Conservation (phyloP, 2,329 filamentous ascomycete species). For the Monilinia vaccinii-corymbosi region DNA sequence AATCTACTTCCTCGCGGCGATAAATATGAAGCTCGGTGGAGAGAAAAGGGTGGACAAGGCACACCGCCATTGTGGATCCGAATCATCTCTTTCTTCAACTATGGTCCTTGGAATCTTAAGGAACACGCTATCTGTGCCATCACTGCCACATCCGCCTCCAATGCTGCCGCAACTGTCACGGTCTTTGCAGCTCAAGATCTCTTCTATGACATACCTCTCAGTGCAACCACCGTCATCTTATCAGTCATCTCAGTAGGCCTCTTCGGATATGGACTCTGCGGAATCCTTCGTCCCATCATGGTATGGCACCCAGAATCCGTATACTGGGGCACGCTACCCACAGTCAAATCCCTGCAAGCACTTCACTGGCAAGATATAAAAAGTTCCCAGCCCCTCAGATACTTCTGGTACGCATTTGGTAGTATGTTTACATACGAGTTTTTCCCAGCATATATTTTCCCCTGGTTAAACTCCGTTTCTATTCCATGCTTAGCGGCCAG, state of each 20-base stretch:
- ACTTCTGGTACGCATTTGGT: constrained; percentile 35
- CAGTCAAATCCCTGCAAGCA: constrained; percentile 33
- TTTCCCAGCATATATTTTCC: constrained; percentile 39
- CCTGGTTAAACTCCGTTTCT: constrained; percentile 35
- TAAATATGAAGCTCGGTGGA: constrained; percentile 39
- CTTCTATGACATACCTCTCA: constrained; percentile 36
- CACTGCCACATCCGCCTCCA: constrained; percentile 45
- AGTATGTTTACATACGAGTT: constrained; percentile 40
- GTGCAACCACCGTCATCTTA: constrained; percentile 35
- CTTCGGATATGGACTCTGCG: constrained; percentile 41
- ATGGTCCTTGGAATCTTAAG: constrained; percentile 43
- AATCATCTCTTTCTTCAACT: constrained; percentile 39
- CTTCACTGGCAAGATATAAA: constrained; percentile 33
- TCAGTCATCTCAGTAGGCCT: constrained; percentile 39
- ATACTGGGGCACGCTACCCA: constrained; percentile 35
- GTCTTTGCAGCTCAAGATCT: constrained; percentile 38
- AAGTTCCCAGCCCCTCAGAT: constrained; percentile 32
- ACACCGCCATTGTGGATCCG: constrained; percentile 35
- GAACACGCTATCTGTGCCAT: constrained; percentile 47
- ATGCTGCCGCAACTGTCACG: constrained; percentile 35
- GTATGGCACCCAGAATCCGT: constrained; percentile 41
- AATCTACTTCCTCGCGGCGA: constrained; percentile 43
- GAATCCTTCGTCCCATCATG: constrained; percentile 37
- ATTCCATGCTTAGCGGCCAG: constrained; percentile 39
- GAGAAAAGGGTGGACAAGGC: constrained; percentile 33